These are phyloP conservation scores for Entomortierella beljakovae DNA, from an alignment of 192 early-diverging fungal species.

Conservation along the genomic window DNA sequence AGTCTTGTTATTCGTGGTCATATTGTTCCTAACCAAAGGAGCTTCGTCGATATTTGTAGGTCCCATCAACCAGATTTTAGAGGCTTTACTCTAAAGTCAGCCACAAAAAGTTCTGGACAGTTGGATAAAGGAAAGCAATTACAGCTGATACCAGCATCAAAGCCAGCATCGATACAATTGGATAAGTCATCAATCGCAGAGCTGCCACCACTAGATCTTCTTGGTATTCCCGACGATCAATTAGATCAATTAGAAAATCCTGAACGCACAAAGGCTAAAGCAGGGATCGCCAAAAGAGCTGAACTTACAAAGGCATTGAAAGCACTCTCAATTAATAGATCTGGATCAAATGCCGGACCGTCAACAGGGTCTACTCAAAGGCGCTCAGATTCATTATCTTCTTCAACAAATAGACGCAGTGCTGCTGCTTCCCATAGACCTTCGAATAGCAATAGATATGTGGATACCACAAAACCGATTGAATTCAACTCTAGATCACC, in stretches of 20 bases:
- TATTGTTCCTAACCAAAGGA: background rate
- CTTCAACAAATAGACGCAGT: background rate
- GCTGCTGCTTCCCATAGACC: background rate
- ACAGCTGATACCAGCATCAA: background rate
- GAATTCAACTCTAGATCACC: background rate
- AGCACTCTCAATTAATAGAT: background rate
- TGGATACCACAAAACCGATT: background rate
- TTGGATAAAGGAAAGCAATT: background rate
- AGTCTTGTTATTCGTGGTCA: too few species aligned
- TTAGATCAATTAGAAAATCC: background rate
- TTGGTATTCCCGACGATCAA: too few species aligned
- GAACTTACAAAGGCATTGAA: constrained; percentile 8
- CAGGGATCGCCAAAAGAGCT: background rate
- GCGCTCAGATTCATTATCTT: background rate
- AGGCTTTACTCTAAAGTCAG: constrained; percentile 24
- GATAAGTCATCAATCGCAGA: background rate
- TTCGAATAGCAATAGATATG: too few species aligned
- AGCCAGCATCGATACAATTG: background rate
- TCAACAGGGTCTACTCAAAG: background rate
- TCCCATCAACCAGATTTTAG: constrained; percentile 26
- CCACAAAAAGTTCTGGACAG: background rate
- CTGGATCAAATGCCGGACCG: background rate
- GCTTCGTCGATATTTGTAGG: constrained; percentile 2
- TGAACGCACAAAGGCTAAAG: background rate
- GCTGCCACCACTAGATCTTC: background rate